These are phyloP conservation scores for Argentina anserina DNA, from an alignment of 306 rosid genomes.

Conservation along the genomic window DNA sequence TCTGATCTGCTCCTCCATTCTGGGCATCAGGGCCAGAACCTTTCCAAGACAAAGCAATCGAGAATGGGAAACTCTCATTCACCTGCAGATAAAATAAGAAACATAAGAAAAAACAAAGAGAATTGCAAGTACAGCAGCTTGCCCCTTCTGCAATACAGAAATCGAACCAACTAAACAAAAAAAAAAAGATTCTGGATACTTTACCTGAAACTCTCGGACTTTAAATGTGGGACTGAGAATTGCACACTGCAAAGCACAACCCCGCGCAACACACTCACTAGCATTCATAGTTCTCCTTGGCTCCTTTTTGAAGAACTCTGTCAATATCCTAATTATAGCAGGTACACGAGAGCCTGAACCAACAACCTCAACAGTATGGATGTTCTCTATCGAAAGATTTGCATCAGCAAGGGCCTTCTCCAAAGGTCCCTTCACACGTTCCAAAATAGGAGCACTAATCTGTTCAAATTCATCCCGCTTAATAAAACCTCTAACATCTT, in stretches of 20 bases:
- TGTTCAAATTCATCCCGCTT: slow-evolving; percentile 94
- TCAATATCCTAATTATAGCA: slow-evolving; percentile 72
- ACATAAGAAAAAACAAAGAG: neutral
- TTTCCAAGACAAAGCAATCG: slow-evolving; percentile 76
- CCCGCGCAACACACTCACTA: slow-evolving; percentile 91
- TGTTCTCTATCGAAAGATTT: slow-evolving; percentile 58
- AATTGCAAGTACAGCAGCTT: neutral
- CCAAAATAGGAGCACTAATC: slow-evolving; percentile 72
- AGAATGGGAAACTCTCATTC: slow-evolving; percentile 73
- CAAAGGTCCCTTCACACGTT: slow-evolving; percentile 80
- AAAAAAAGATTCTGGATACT: neutral
- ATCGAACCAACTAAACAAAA: neutral
- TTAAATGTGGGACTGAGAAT: slow-evolving; percentile 94
- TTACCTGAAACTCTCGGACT: slow-evolving; percentile 92
- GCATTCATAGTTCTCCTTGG: slow-evolving; percentile 98
- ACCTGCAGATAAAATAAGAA: slow-evolving; percentile 45
- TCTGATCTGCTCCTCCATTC: slow-evolving; percentile 44
- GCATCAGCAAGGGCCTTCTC: slow-evolving; percentile 89
- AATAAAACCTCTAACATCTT: slow-evolving; percentile 78
- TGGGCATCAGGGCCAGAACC: slow-evolving; percentile 66
- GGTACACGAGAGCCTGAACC: slow-evolving; percentile 98
- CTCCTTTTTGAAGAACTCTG: slow-evolving; percentile 82
- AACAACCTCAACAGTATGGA: slow-evolving; percentile 82
- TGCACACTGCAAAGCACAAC: slow-evolving; percentile 91
- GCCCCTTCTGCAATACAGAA: neutral